Base-by-base conservation (phyloP, 805 yeast genomes). In the Suhomyces prunicola region DNA sequence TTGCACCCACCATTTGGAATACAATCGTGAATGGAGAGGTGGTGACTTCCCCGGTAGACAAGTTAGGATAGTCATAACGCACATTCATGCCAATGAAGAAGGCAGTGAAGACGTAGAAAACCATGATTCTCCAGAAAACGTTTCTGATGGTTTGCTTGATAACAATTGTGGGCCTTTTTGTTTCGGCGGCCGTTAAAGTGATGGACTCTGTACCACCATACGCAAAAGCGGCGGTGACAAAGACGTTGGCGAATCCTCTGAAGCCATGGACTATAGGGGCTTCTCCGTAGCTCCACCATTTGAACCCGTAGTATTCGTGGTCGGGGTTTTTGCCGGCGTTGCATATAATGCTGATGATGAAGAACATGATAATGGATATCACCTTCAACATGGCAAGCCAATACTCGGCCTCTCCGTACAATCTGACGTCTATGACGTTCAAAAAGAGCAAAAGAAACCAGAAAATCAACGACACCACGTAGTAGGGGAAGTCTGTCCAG, bases 291-390 rank as follows among this genome's bases (percentile, higher is more conserved):
- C 64, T 55, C 77, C 77, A 74, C 55, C 72, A 70, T 60, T 73
- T 78, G 59, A 74, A 71, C 4, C 79, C 79, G 41, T 73, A 68
- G 57, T 73, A 74, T 44, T 68, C 71, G 49, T 72, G 67, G n/a
- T 52, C 35, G 9, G 73, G 71, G 57, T 83, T 83, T 47, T 84
- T 84, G 44, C 88, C 88, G 22, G 77, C 82, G 59, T 81, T 82
- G 47, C 79, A 84, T 7, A 82, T 76, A 52, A 84, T 69, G 51
- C 85, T 78, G 48, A 83, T 64, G 26, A 80, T 79, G 67, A 83
- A 82, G 61, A 81, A 83, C 6, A 83, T 83, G 9, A 80, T 55
- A 40, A 84, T 77, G 15, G 89, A 81, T 2, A 84, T 62, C 5
- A 82, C 76, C 57, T 74, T 74, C 48, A 74, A 63, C 17, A 70